Base-by-base conservation (phyloP, 352 stramenopile species). In the Pythium dissotocum region DNA sequence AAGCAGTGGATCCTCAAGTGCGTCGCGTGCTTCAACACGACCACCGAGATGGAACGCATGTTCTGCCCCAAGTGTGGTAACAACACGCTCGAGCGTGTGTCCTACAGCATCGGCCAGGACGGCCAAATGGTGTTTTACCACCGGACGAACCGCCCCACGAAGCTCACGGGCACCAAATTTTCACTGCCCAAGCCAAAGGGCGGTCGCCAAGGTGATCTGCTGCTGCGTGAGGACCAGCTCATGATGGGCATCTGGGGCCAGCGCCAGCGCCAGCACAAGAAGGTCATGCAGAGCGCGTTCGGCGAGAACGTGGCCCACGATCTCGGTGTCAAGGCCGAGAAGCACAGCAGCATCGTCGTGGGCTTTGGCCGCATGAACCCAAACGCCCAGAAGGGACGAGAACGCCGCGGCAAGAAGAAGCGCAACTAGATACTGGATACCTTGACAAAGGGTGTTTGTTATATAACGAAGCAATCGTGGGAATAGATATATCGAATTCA, bases 31-130 rank as follows among this genome's bases (percentile, higher is more conserved):
- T 99, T 98, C 77, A 97, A 95, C 57, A 99, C 73, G 75, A 98
- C 83, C 67, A 95, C 80, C 2, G 91, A 98, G 69, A 93, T 98
- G 86, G 81, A 88, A 40, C 83, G 94, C 28, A 73, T 99, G 55
- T 99, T 99, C 79, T 99, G 98, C 69, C 88, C 94, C 36, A 93
- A 96, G 70, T 99, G 98, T 72, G 98, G 98, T 54, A 98, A 97
- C 72, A 92, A 91, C 73, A 96, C 92, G 48, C 88, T 99, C 72
- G 91, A 98, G 64, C 89, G 97, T 26, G 90, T 99, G 57, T 94
- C 95, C 1, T 97, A 95, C 73, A 98, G 89, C 71, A 81, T 99
- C 26, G 94, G 98, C 70, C 90, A 88, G 49, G 91, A 98, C 62
- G 94, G 94, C 21, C 83, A 96, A 65, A 90, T 95, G 82, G 89